These are phyloP conservation scores for Fonsecaea monophora DNA, from an alignment of 2,329 filamentous ascomycete genomes.

Conservation along the genomic window DNA sequence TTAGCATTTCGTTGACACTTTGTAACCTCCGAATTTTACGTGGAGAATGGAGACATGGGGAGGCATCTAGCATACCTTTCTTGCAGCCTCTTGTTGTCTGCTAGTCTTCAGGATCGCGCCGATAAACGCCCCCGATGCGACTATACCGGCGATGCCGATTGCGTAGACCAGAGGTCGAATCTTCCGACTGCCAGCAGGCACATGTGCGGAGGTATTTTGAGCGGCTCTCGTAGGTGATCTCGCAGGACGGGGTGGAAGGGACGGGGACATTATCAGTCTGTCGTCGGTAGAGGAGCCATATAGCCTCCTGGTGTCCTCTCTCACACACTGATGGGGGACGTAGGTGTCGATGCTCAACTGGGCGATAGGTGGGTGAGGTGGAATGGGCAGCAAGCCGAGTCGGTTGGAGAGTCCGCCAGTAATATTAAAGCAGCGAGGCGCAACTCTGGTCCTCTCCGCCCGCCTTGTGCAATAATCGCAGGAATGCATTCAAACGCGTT, in stretches of 20 bases:
- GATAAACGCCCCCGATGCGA: conserved; percentile 32
- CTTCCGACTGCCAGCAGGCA: conserved; percentile 10
- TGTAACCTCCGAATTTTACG: background rate
- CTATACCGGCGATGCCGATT: conserved; percentile 34
- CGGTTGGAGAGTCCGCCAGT: background rate
- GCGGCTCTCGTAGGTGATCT: background rate
- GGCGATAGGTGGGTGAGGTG: background rate
- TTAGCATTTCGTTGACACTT: background rate
- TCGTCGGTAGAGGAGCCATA: conserved; percentile 6
- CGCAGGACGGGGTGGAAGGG: conserved; percentile 9
- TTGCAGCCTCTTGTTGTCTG: conserved; percentile 21
- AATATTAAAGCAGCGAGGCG: conserved; percentile 14
- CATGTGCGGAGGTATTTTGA: background rate
- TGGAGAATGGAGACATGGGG: background rate
- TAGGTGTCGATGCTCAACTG: background rate
- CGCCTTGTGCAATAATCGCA: background rate
- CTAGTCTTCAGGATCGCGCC: conserved; percentile 33
- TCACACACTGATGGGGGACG: background rate
- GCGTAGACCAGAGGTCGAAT: conserved; percentile 32
- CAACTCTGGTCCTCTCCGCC: conserved; percentile 13
- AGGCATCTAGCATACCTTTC: conserved; percentile 14
- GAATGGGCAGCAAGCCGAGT: background rate
- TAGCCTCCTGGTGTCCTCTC: background rate
- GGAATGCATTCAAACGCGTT: background rate
- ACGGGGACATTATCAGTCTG: conserved; percentile 16